phyloP scores from a whole-genome alignment of 192 early-diverging fungal species.

The Podila verticillata region DNA sequence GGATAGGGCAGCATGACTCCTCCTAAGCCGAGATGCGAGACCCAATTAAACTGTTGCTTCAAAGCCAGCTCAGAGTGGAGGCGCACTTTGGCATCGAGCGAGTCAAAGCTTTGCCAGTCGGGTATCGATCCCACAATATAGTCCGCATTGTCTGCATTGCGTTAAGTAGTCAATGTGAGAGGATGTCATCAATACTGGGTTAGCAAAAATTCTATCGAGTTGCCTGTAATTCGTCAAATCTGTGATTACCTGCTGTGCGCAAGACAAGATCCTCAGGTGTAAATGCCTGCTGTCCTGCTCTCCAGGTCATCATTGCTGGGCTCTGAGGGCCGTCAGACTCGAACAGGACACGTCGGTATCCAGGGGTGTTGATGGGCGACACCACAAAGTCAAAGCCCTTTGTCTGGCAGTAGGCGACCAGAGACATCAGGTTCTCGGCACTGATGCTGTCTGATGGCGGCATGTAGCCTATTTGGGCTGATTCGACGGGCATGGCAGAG shows the following conservation, averaged over 20 bases:
- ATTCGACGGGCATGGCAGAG: slow-evolving; percentile 25
- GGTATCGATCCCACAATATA: slow-evolving; percentile 61
- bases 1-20: slow-evolving; percentile 65
- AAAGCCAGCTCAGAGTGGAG: slow-evolving; percentile 70
- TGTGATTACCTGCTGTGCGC: slow-evolving; percentile 46
- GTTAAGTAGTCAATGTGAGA: background rate
- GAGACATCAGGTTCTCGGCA: slow-evolving; percentile 27
- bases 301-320: slow-evolving; percentile 43
- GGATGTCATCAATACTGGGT: background rate
- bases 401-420: slow-evolving; percentile 29
- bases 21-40: slow-evolving; percentile 71
- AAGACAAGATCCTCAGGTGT: slow-evolving; percentile 58
- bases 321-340: slow-evolving; percentile 29
- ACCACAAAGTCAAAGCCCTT: slow-evolving; percentile 62
- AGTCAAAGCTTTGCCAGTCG: slow-evolving; percentile 68
- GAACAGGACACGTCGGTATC: slow-evolving; percentile 56
- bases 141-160: slow-evolving; percentile 18
- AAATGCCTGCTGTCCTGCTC: slow-evolving; percentile 53
- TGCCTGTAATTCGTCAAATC: too few species aligned
- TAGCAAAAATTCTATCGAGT: background rate
- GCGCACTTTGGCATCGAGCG: slow-evolving; percentile 49
- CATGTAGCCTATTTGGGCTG: slow-evolving; percentile 42
- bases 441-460: slow-evolving; percentile 21
- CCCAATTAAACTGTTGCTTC: slow-evolving; percentile 75
- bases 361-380: slow-evolving; percentile 60